phyloP scores from a whole-genome alignment of 805 yeast genomes.

The Saccharomyces cerevisiae region DNA sequence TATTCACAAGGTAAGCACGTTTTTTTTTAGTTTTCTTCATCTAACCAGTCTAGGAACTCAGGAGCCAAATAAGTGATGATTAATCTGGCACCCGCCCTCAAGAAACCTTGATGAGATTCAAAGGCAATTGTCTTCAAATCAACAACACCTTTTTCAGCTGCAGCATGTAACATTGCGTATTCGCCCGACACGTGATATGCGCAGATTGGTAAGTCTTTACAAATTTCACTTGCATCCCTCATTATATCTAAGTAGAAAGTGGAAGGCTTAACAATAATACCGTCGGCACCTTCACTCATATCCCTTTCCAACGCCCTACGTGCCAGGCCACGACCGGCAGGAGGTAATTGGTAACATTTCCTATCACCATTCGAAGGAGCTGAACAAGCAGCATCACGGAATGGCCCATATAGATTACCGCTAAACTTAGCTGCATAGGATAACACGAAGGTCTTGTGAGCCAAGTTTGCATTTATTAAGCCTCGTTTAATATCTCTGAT shows the following conservation, averaged over 20 bases:
- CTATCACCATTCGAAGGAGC: slow-evolving; percentile 87
- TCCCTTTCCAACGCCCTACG: slow-evolving; percentile 85
- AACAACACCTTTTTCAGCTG: slow-evolving; percentile 89
- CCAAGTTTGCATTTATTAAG: slow-evolving; percentile 68
- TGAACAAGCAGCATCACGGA: slow-evolving; percentile 95
- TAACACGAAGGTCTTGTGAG: slow-evolving; percentile 83
- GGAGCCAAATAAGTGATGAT: slow-evolving; percentile 92
- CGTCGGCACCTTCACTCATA: slow-evolving; percentile 89
- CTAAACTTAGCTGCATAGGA: slow-evolving; percentile 91
- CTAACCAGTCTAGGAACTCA: slow-evolving; percentile 89
- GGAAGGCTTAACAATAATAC: slow-evolving; percentile 90
- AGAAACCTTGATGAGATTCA: slow-evolving; percentile 83
- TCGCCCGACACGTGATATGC: slow-evolving; percentile 97
- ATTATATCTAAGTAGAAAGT: slow-evolving; percentile 90
- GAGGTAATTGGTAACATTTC: slow-evolving; percentile 85
- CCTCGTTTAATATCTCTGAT: slow-evolving; percentile 81
- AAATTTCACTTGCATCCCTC: slow-evolving; percentile 75
- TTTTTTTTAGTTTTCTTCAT: slow-evolving; percentile 18
- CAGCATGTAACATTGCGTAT: slow-evolving; percentile 96
- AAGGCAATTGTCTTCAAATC: slow-evolving; percentile 72
- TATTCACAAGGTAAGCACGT: neutral
- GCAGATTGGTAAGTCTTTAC: slow-evolving; percentile 80
- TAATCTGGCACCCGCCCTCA: slow-evolving; percentile 92
- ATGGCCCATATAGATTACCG: slow-evolving; percentile 91
- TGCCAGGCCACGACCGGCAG: slow-evolving; percentile 89